These are phyloP conservation scores for Diaporthe capsici DNA, from an alignment of 2,329 filamentous ascomycete species.

Conservation along the genomic window DNA sequence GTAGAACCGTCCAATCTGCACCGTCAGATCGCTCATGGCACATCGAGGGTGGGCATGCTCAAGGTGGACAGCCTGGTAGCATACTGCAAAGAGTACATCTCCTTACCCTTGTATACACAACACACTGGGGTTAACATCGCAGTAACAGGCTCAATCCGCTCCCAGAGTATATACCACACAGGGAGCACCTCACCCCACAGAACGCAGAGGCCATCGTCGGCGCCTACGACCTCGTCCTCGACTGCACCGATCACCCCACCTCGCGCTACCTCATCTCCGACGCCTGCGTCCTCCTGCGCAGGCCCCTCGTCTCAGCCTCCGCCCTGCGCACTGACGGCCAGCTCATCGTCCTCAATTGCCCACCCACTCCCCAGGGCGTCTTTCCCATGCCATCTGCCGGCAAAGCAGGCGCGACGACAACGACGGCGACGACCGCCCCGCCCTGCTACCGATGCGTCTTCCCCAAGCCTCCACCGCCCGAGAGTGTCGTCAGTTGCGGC, in stretches of 20 bases:
- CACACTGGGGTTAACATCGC: conserved; percentile 31
- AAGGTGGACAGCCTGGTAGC: conserved; percentile 85
- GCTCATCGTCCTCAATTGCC: conserved; percentile 88
- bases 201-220: conserved; percentile 77
- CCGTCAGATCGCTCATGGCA: conserved; percentile 87
- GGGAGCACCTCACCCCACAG: conserved; percentile 74
- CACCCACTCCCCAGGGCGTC: conserved; percentile 73
- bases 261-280: conserved; percentile 95
- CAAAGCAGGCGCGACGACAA: not conserved
- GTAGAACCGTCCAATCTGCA: conserved; percentile 95
- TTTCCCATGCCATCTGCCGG: conserved; percentile 47
- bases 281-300: conserved; percentile 82
- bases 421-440: conserved; percentile 62
- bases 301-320: conserved; percentile 89
- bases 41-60: conserved; percentile 76
- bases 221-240: conserved; percentile 86
- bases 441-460: conserved; percentile 97
- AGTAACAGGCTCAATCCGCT: conserved; percentile 77
- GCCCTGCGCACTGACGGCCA: conserved; percentile 92
- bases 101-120: not conserved
- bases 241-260: conserved; percentile 95
- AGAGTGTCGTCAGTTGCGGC: conserved; percentile 86
- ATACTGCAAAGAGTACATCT: conserved; percentile 67
- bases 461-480: conserved; percentile 86
- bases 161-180: conserved; percentile 74